These are phyloP conservation scores for Chondrostereum purpureum DNA, from an alignment of 1,284 basidiomycete species.

Conservation along the genomic window DNA sequence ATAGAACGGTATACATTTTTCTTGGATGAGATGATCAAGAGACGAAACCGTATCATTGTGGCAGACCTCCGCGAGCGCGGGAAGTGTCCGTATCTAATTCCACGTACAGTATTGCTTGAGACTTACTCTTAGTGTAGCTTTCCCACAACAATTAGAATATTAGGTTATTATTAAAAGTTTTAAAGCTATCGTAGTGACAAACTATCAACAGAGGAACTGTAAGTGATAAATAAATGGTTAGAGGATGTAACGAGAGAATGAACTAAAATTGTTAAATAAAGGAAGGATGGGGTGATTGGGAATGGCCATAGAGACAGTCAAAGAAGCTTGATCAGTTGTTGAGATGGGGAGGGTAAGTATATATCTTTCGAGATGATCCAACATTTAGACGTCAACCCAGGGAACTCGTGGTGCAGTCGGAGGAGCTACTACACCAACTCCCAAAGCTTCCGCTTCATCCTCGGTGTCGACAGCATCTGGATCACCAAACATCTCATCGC, in stretches of 20 bases:
- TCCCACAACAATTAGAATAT: not conserved
- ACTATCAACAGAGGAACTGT: not conserved
- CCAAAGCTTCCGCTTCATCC: not conserved
- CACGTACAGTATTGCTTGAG: not conserved
- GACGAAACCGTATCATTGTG: slow-evolving; percentile 15
- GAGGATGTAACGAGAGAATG: no score
- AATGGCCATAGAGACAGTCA: not conserved
- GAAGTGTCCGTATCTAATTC: not conserved
- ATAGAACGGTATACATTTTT: slow-evolving; percentile 25
- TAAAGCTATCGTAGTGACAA: not conserved
- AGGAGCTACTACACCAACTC: not conserved
- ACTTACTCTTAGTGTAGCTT: not conserved
- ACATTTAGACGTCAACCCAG: no score
- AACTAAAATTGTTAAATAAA: not conserved
- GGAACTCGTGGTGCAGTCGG: no score
- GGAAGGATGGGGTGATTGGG: not conserved
- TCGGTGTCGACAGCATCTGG: not conserved
- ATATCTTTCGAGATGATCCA: no score
- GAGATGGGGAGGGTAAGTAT: no score
- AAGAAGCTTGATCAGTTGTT: no score
- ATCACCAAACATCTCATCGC: not conserved
- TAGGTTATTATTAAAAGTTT: not conserved
- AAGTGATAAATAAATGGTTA: slow-evolving; percentile 1
- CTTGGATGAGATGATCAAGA: slow-evolving; percentile 29
- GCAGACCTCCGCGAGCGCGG: not conserved